Base-by-base conservation (phyloP, 164 flowering plant genomes). In the Tetracentron sinense region DNA sequence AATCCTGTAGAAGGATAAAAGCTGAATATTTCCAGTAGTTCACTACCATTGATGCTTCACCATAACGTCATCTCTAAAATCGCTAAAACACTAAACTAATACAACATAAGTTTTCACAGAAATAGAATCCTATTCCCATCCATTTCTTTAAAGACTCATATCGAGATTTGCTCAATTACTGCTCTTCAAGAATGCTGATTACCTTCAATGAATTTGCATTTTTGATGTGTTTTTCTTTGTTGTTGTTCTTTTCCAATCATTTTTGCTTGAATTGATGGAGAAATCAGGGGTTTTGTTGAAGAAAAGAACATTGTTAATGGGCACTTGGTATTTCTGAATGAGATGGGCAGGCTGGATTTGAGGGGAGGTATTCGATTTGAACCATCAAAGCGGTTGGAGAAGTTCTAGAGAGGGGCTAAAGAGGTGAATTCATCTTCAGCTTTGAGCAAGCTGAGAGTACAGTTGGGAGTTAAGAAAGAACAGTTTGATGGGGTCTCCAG, bases 141-240 rank as follows among this genome's bases (percentile, higher is more conserved):
- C 80, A 0, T 82, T 75, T 65, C 61, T 77, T 22, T 82, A 80
- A 33, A 84, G 84, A 72, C 78, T 70, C 75, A 86, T 90, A 84
- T 85, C 96, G 70, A 83, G 88, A 77, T 82, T 84, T 53, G 80
- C 92, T 12, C 78, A 94, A 38, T 79, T 86, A 68, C 46, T 92
- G 50, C 59, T 82, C 7, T 75, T 86, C 49, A 82, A 83, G 83
- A 89, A 79, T 81, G 74, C 92, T 6, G 85, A 85, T 71, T 92
- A 85, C 66, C 56, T 84, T 19, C 94, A 84, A 77, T 90, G 92
- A 96, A 78, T 86, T 66, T 85, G 85, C 65, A 69, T 83, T 0
- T 69, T 89, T 6, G 87, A 74, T 8, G 83, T 86, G 14, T 90
- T 95, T 70, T 78, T 82, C 63, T 79, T 81, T 67, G 78, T 92